phyloP scores from a whole-genome alignment of 805 yeast genomes.

The Schwanniomyces polymorphus region DNA sequence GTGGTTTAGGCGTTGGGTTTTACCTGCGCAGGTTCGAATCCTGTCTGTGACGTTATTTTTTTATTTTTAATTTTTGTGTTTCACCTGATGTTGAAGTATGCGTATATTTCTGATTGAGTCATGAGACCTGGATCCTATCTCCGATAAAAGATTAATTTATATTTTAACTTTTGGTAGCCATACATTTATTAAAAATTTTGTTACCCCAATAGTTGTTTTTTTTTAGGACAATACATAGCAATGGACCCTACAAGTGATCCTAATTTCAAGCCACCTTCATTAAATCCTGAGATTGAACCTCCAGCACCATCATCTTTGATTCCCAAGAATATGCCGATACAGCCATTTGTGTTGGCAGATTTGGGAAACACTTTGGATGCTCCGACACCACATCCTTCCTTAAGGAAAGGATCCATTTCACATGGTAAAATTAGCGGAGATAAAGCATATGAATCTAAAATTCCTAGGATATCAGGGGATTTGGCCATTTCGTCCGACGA shows the following conservation, averaged over 20 bases:
- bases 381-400: slow-evolving; percentile 57
- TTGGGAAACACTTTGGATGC: slow-evolving; percentile 70
- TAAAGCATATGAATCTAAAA: slow-evolving; percentile 33
- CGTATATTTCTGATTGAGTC: background rate
- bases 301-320: slow-evolving; percentile 66
- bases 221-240: background rate
- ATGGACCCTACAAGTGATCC: slow-evolving; percentile 97
- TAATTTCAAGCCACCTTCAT: slow-evolving; percentile 82
- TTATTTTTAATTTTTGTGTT: slow-evolving; percentile 9
- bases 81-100: background rate
- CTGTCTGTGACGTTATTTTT: slow-evolving; percentile 46
- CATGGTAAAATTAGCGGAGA: slow-evolving; percentile 6
- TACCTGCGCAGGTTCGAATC: slow-evolving; percentile 57
- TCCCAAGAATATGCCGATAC: slow-evolving; percentile 76
- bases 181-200: background rate
- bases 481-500: slow-evolving; percentile 46
- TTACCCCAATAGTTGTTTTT: background rate
- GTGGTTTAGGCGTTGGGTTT: slow-evolving; percentile 39
- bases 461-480: slow-evolving; percentile 59
- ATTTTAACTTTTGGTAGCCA: background rate
- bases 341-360: slow-evolving; percentile 77
- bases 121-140: background rate
- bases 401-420: slow-evolving; percentile 6
- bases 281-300: slow-evolving; percentile 60
- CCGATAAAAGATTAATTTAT: background rate